Evolutionary conservation across 2,329 filamentous ascomycete genomes (phyloP).

Genomic region (Pleochaeta shiraiana): DNA sequence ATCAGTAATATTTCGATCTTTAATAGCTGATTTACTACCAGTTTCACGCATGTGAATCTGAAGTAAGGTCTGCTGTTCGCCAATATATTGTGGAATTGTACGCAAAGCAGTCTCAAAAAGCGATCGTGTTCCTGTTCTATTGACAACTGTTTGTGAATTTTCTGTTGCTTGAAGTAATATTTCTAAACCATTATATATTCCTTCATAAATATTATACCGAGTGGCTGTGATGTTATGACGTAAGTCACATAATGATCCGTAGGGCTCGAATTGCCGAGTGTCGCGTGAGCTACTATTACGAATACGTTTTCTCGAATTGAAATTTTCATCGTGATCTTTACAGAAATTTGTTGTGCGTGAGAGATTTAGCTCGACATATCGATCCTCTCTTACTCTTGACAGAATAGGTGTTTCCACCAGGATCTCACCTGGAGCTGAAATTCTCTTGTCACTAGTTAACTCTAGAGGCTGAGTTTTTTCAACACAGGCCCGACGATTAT

Average conservation of each 20-base stretch:
- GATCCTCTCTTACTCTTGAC: slow-evolving; percentile 12
- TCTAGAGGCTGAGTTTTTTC: slow-evolving; percentile 3
- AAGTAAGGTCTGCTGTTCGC: slow-evolving; percentile 24
- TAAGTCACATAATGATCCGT: slow-evolving; percentile 16
- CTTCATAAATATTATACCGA: slow-evolving; percentile 22
- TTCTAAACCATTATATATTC: slow-evolving; percentile 25
- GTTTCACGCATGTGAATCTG: slow-evolving; percentile 20
- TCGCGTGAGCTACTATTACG: neutral
- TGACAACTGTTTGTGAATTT: slow-evolving; percentile 6
- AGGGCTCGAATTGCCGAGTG: neutral
- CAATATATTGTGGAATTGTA: slow-evolving; percentile 26
- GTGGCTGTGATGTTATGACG: slow-evolving; percentile 16
- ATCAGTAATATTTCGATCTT: slow-evolving; percentile 21
- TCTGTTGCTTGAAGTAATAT: slow-evolving; percentile 24
- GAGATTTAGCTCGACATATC: neutral
- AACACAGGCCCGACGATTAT: neutral
- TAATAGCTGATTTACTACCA: slow-evolving; percentile 18
- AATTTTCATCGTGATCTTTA: neutral
- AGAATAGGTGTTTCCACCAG: slow-evolving; percentile 17
- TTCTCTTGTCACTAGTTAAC: slow-evolving; percentile 6
- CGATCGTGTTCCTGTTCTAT: slow-evolving; percentile 19
- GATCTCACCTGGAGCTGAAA: slow-evolving; percentile 14
- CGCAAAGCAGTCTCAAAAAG: slow-evolving; percentile 28
- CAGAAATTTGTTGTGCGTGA: neutral
- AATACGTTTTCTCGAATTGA: neutral